These are phyloP conservation scores for Cinchona pubescens DNA, from an alignment of 257 asterid species.

Conservation along the genomic window DNA sequence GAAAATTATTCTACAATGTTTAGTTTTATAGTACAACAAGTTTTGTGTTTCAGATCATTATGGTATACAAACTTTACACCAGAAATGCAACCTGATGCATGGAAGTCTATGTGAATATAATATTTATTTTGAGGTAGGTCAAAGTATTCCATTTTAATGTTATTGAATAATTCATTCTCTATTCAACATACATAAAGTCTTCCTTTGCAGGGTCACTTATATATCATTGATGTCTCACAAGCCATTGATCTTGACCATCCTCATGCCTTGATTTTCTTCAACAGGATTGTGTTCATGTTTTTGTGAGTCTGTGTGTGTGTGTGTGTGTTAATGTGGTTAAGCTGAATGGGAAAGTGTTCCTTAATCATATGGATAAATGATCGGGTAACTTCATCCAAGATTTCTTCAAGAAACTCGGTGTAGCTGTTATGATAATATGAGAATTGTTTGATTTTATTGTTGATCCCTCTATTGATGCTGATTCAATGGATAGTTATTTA, in stretches of 20 bases:
- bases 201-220: conserved; percentile 70
- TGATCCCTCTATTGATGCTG: conserved; percentile 75
- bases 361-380: neutral
- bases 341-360: neutral
- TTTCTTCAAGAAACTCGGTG: conserved; percentile 80
- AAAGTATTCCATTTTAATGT: neutral
- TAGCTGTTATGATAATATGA: conserved; percentile 85
- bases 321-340: neutral
- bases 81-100: conserved; percentile 93
- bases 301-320: conserved; percentile 55
- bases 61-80: conserved; percentile 74
- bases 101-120: conserved; percentile 96
- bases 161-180: neutral
- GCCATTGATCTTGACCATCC: conserved; percentile 98
- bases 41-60: conserved; percentile 50
- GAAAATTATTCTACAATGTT: neutral
- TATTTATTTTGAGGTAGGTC: conserved; percentile 68
- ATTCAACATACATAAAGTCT: neutral
- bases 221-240: conserved; percentile 93
- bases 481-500: conserved; percentile 74
- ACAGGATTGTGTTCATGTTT: conserved; percentile 84
- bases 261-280: conserved; percentile 85
- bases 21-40: neutral
- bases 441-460: conserved; percentile 90
- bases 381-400: conserved; percentile 44